Base-by-base conservation (phyloP, 2,329 filamentous ascomycete genomes). In the Pseudogymnoascus sp. region DNA sequence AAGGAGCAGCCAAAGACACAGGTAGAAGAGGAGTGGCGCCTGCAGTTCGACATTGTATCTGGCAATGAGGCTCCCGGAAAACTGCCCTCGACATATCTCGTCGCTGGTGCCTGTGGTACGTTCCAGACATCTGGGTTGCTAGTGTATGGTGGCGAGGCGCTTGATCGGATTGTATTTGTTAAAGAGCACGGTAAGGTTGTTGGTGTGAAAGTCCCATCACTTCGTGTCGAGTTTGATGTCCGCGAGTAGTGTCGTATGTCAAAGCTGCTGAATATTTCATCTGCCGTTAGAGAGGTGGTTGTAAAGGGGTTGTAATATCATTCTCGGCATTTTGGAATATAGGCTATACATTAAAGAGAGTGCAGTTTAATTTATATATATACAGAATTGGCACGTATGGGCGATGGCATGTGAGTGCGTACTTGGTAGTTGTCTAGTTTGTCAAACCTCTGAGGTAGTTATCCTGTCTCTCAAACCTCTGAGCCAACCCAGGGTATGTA, bases 141-240 rank as follows among this genome's bases (percentile, higher is more conserved):
- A 28, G 12, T 55, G 45, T 33, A 55, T 33, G 45, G 45, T 12
- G 28, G n/a, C 5, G 45, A 55, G 25, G 45, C 25, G n/a, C 45
- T 55, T 33, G 45, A 55, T 55, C 45, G 45, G 28, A 33, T 55
- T 55, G 45, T 55, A n/a, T 33, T 55, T 16, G 28, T 55, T n/a
- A 55, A 55, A 28, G 45, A 55, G 18, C 45, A 55, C 14, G 45
- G 14, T 18, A 55, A 55, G 28, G 45, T 55, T 4, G 45, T 55
- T 33, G n/a, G 25, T 7, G 45, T 55, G n/a, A 55, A 55, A 18
- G 9, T 55, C 12, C 45, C 45, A 2, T 55, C 45, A 18, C 25
- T 55, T 3, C 25, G 45, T 8, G n/a, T 55, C 5, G 45, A 55
- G 25, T 55, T 33, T 5, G 23, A 52, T 6, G n/a, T 18, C 28